phyloP scores from a whole-genome alignment of 192 early-diverging fungal species.

The Podila clonocystis region DNA sequence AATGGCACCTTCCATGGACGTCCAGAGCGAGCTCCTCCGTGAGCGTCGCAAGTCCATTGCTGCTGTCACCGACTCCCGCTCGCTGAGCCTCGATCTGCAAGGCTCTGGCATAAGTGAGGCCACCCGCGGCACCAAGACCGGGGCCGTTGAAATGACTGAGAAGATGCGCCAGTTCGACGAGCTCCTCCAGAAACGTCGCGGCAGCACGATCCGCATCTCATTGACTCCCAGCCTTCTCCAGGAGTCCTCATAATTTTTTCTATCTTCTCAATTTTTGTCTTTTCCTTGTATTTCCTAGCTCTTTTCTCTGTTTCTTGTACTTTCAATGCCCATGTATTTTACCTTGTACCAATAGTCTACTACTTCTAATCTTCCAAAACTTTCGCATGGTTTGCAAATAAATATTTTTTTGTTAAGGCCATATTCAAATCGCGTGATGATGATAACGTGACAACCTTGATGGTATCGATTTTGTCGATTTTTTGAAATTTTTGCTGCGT shows the following conservation, averaged over 20 bases:
- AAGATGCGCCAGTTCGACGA: slow-evolving; percentile 59
- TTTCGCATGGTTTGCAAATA: background rate
- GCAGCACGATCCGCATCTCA: slow-evolving; percentile 47
- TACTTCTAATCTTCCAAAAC: too few relatives aligned
- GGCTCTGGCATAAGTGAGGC: background rate
- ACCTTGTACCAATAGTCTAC: background rate
- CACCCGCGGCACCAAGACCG: slow-evolving; percentile 12
- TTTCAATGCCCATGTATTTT: background rate
- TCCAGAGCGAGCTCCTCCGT: slow-evolving; percentile 35
- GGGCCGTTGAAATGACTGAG: slow-evolving; percentile 40
- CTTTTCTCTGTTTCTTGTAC: background rate
- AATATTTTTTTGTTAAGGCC: background rate
- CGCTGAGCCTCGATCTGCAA: slow-evolving; percentile 36
- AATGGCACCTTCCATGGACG: slow-evolving; percentile 35
- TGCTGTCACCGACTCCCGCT: slow-evolving; percentile 28
- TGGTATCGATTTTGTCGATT: background rate
- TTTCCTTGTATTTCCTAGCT: slow-evolving; percentile 2
- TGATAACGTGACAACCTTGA: too few relatives aligned
- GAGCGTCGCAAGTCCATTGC: slow-evolving; percentile 49
- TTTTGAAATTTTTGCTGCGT: slow-evolving; percentile 1
- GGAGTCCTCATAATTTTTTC: slow-evolving; percentile 10
- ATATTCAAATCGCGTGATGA: background rate
- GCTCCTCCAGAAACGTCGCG: slow-evolving; percentile 49
- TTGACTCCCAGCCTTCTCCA: slow-evolving; percentile 45
- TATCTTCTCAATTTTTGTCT: background rate